These are phyloP conservation scores for Blastobotrys persicus DNA, from an alignment of 1,139 yeast genomes.

Conservation along the genomic window DNA sequence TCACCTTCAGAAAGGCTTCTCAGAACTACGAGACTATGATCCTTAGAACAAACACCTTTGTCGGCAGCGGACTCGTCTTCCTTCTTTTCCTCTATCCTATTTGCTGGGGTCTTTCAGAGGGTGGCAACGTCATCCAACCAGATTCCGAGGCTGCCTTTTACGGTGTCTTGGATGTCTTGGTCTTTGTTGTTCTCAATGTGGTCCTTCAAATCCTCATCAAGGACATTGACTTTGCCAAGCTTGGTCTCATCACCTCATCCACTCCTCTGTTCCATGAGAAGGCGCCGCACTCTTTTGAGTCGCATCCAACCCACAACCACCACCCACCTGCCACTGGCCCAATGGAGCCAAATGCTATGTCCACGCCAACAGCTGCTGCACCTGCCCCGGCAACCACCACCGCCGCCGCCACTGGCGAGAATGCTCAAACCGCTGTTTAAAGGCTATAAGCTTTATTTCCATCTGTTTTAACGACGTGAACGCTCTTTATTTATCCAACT, in stretches of 20 bases:
- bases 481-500: neutral
- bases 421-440: constrained; percentile 6
- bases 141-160: constrained; percentile 67
- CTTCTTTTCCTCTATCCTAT: constrained; percentile 54
- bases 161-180: constrained; percentile 55
- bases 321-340: too few relatives aligned
- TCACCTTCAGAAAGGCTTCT: constrained; percentile 25
- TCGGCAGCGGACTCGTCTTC: constrained; percentile 36
- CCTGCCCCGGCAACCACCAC: constrained; percentile 11
- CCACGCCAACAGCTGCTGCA: constrained; percentile 10
- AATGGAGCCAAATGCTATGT: constrained; percentile 2
- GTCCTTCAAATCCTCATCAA: constrained; percentile 26
- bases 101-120: constrained; percentile 63
- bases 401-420: constrained; percentile 16
- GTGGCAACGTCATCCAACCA: constrained; percentile 64
- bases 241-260: constrained; percentile 24
- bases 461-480: neutral
- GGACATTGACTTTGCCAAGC: constrained; percentile 23
- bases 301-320: constrained; percentile 4
- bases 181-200: constrained; percentile 40
- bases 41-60: constrained; percentile 14
- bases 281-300: constrained; percentile 22
- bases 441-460: neutral
- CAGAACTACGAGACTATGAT: neutral
- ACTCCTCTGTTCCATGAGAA: constrained; percentile 29